These are phyloP conservation scores for Fonsecaea multimorphosa DNA, from an alignment of 2,329 filamentous ascomycete species.

Conservation along the genomic window DNA sequence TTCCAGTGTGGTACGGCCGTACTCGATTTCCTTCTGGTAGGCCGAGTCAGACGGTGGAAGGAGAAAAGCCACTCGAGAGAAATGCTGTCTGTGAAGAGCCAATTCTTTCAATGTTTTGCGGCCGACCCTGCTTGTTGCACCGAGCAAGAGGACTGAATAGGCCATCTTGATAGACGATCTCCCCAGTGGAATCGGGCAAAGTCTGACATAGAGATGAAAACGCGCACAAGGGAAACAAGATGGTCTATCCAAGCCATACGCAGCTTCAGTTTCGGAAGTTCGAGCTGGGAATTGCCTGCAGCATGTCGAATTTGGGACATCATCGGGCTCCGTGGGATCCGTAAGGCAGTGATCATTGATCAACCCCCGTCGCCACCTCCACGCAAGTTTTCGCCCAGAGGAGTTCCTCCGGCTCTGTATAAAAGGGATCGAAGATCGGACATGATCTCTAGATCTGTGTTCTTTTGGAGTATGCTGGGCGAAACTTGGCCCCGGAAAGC, in stretches of 20 bases:
- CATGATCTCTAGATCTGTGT: neutral
- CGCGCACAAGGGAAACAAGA: neutral
- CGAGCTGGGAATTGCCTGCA: neutral
- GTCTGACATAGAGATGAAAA: neutral
- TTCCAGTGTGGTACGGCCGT: neutral
- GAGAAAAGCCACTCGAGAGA: conserved; percentile 6
- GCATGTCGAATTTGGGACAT: neutral
- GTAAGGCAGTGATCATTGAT: neutral
- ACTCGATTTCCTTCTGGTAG: neutral
- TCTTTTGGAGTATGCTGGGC: neutral
- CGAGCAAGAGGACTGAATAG: conserved; percentile 16
- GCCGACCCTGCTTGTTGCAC: neutral
- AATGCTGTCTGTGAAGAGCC: neutral
- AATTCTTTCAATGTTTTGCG: neutral
- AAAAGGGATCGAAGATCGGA: neutral
- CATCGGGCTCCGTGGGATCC: neutral
- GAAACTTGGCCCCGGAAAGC: neutral
- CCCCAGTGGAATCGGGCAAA: neutral
- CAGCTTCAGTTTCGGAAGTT: too few relatives aligned
- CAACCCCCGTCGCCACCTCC: too few relatives aligned
- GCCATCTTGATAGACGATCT: neutral
- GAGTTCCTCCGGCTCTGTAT: neutral
- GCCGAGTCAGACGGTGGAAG: neutral
- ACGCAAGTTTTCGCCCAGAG: too few relatives aligned
- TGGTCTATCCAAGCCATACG: neutral